A percentile compares a stretch with the other conserved stretches of the same genome.
Evolutionary conservation across 257 asterid genomes (phyloP).

Genomic region (Petunia secreta): DNA sequence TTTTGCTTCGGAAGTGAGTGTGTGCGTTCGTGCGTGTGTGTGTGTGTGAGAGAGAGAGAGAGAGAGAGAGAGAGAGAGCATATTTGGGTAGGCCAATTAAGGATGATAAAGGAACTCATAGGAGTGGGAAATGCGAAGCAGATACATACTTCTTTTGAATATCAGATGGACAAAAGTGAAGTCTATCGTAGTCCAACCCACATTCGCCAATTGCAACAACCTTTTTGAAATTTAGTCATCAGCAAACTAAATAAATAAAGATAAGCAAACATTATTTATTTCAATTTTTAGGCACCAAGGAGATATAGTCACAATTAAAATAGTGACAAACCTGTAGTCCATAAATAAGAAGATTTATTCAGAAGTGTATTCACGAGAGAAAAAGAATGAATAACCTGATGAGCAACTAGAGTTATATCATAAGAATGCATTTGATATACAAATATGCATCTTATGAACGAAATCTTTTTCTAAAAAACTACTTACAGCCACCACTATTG

Average conservation of each 20-base stretch:
- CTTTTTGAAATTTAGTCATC: slow-evolving; percentile 48
- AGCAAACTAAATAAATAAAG: slow-evolving; percentile 9
- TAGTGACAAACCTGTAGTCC: not conserved
- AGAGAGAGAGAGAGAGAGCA: no score
- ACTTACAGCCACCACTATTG: not conserved
- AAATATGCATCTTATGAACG: slow-evolving; percentile 10
- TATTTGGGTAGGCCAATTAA: no score
- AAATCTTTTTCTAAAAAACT: slow-evolving; percentile 5
- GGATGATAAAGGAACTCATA: slow-evolving; percentile 6
- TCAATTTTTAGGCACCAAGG: not conserved
- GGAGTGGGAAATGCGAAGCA: slow-evolving; percentile 21
- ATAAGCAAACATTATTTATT: not conserved
- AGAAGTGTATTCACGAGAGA: slow-evolving; percentile 14
- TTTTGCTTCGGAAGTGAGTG: not conserved
- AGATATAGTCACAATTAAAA: not conserved
- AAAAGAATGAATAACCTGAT: slow-evolving; percentile 12
- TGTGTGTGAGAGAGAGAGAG: no score
- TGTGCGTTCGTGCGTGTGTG: no score
- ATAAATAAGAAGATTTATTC: not conserved
- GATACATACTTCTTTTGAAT: slow-evolving; percentile 82
- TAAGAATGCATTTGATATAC: not conserved
- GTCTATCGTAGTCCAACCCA: slow-evolving; percentile 96
- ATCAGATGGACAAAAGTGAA: slow-evolving; percentile 83
- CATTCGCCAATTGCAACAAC: slow-evolving; percentile 99
- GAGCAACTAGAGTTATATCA: not conserved